A percentile compares a stretch with the other conserved stretches of the same genome.
phyloP scores from a whole-genome alignment of 1,284 basidiomycete species.

The Agaricales sp. region DNA sequence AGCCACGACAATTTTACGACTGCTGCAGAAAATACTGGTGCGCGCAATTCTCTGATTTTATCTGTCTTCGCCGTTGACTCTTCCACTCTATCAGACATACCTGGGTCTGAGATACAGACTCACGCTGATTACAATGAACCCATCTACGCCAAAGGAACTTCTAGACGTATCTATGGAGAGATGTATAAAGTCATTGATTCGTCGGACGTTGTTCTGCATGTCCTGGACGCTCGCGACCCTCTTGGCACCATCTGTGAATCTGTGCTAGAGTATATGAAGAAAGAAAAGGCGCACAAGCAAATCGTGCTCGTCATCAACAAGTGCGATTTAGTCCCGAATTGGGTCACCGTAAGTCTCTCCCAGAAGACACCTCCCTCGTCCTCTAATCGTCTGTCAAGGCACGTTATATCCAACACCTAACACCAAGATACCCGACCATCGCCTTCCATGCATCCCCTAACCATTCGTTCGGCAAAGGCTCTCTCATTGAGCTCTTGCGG shows the following conservation, averaged over 20 bases:
- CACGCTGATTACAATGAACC: slow-evolving; percentile 77
- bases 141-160: slow-evolving; percentile 89
- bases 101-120: slow-evolving; percentile 36
- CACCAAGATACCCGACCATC: slow-evolving; percentile 89
- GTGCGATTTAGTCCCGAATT: slow-evolving; percentile 96
- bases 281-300: slow-evolving; percentile 97
- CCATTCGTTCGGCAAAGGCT: slow-evolving; percentile 98
- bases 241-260: slow-evolving; percentile 96
- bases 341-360: slow-evolving; percentile 74
- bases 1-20: background rate
- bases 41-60: background rate
- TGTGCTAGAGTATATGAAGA: slow-evolving; percentile 87
- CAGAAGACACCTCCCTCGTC: slow-evolving; percentile 8
- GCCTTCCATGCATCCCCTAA: slow-evolving; percentile 99
- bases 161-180: slow-evolving; percentile 93
- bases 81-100: background rate
- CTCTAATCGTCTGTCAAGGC: slow-evolving; percentile 42
- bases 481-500: slow-evolving; percentile 92
- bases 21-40: slow-evolving; percentile 21
- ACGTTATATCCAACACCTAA: slow-evolving; percentile 94
- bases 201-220: slow-evolving; percentile 93
- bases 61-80: slow-evolving; percentile 18
- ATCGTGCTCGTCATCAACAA: slow-evolving; percentile 97
- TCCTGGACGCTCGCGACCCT: slow-evolving; percentile 94
- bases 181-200: slow-evolving; percentile 99